Percentiles rank a stretch among this genome's conserved stretches.
Evolutionary conservation across 495 filamentous ascomycete species (phyloP).

Genomic region (Penicillium riverlandense): DNA sequence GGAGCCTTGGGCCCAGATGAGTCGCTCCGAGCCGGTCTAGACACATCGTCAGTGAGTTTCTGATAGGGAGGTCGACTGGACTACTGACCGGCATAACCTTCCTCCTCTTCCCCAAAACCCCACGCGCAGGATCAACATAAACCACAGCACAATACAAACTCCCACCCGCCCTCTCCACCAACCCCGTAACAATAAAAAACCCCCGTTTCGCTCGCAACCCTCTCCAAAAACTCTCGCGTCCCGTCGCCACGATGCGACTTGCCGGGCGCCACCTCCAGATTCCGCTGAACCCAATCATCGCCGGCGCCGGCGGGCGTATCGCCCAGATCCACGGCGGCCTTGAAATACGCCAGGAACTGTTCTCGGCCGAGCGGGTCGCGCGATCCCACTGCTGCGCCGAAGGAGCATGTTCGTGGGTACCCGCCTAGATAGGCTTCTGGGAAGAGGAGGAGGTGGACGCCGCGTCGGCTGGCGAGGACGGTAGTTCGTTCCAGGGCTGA

Average conservation of each 20-base stretch:
- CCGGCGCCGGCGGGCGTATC: constrained; percentile 74
- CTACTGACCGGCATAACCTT: constrained; percentile 81
- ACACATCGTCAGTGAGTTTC: background rate
- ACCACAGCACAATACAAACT: constrained; percentile 79
- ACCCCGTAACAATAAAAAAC: constrained; percentile 76
- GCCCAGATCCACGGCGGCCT: constrained; percentile 72
- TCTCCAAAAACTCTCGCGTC: constrained; percentile 73
- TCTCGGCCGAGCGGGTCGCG: constrained; percentile 65
- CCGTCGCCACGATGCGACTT: constrained; percentile 66
- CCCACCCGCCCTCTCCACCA: constrained; percentile 74
- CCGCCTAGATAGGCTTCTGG: constrained; percentile 92
- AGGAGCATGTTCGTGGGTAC: constrained; percentile 78
- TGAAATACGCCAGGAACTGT: constrained; percentile 78
- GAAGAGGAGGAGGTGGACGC: constrained; percentile 74
- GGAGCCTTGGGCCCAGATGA: constrained; percentile 87
- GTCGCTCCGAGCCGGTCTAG: constrained; percentile 69
- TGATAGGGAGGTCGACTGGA: background rate
- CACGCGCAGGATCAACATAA: constrained; percentile 69
- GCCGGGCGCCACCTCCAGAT: constrained; percentile 45
- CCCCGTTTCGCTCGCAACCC: constrained; percentile 62
- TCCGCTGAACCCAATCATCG: constrained; percentile 61
- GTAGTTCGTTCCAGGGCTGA: constrained; percentile 52
- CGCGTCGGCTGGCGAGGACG: constrained; percentile 26
- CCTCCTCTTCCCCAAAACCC: constrained; percentile 75
- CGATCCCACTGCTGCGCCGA: constrained; percentile 66